Conservation (phyloP, 495 filamentous ascomycete species). For the Neurospora discreta region DNA sequence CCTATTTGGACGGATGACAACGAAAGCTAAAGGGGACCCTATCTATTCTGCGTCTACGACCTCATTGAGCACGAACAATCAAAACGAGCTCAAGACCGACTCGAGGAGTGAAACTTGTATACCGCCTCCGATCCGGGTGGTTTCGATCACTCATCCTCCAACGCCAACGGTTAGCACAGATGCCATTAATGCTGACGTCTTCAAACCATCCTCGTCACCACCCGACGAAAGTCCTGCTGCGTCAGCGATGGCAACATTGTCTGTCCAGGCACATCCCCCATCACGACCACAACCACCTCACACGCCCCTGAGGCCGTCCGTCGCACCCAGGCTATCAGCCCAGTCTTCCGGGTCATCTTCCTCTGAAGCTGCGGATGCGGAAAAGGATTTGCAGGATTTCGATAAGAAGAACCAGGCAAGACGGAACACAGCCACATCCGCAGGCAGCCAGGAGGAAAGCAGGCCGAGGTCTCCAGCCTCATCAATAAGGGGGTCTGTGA, state of each 20-base stretch:
- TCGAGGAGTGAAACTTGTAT: slow-evolving; percentile 14
- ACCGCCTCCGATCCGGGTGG: slow-evolving; percentile 32
- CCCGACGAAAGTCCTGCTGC: slow-evolving; percentile 45
- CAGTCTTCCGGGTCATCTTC: slow-evolving; percentile 32
- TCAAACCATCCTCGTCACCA: slow-evolving; percentile 30
- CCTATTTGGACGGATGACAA: slow-evolving; percentile 30
- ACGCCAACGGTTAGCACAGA: slow-evolving; percentile 54
- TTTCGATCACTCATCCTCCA: slow-evolving; percentile 52
- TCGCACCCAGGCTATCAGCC: slow-evolving; percentile 24
- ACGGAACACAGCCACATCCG: slow-evolving; percentile 33
- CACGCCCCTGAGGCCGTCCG: slow-evolving; percentile 32
- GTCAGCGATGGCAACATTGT: slow-evolving; percentile 55
- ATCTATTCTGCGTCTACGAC: slow-evolving; percentile 20
- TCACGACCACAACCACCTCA: slow-evolving; percentile 41
- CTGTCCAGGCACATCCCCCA: slow-evolving; percentile 44
- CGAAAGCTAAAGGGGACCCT: slow-evolving; percentile 20
- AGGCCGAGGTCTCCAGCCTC: slow-evolving; percentile 20
- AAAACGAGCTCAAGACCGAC: slow-evolving; percentile 10
- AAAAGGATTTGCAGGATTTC: slow-evolving; percentile 24
- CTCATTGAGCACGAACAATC: slow-evolving; percentile 28
- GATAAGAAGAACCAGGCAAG: slow-evolving; percentile 26
- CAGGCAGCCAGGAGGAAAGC: slow-evolving; percentile 18
- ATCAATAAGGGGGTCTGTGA: slow-evolving; percentile 25
- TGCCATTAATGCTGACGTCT: slow-evolving; percentile 47
- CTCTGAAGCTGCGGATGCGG: slow-evolving; percentile 20